phyloP scores from a whole-genome alignment of 495 filamentous ascomycete genomes.

The Hypoxylon crocopeplum region DNA sequence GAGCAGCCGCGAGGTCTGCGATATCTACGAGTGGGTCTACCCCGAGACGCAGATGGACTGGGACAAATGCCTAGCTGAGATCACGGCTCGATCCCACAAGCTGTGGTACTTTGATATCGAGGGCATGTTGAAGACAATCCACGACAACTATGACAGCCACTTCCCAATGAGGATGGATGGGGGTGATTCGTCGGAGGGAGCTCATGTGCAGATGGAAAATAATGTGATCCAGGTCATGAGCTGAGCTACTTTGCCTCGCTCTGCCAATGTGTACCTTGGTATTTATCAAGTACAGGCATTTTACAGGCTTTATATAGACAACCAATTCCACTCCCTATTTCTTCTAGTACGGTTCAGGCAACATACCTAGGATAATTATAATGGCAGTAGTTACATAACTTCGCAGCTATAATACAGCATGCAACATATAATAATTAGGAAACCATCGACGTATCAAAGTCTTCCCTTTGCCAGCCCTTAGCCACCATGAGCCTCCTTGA shows the following conservation, averaged over 20 bases:
- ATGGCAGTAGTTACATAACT: too few species aligned
- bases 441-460: not conserved
- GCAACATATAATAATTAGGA: too few species aligned
- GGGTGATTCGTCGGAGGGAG: not conserved
- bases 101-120: slow-evolving; percentile 43
- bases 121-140: slow-evolving; percentile 32
- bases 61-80: slow-evolving; percentile 35
- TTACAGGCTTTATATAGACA: too few species aligned
- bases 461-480: slow-evolving; percentile 5
- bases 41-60: slow-evolving; percentile 14
- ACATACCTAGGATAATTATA: too few species aligned
- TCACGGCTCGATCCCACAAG: slow-evolving; percentile 32
- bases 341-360: too few species aligned
- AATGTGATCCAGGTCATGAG: not conserved
- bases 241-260: not conserved
- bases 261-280: too few species aligned
- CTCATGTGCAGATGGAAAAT: not conserved
- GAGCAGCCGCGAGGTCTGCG: slow-evolving; percentile 29
- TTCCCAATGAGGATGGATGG: not conserved
- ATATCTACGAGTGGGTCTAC: slow-evolving; percentile 38
- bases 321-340: too few species aligned
- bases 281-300: too few species aligned
- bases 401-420: too few species aligned
- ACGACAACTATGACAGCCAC: not conserved
- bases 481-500: not conserved